Evolutionary conservation across 2,329 filamentous ascomycete genomes (phyloP).

Genomic region (Alternaria conjuncta): DNA sequence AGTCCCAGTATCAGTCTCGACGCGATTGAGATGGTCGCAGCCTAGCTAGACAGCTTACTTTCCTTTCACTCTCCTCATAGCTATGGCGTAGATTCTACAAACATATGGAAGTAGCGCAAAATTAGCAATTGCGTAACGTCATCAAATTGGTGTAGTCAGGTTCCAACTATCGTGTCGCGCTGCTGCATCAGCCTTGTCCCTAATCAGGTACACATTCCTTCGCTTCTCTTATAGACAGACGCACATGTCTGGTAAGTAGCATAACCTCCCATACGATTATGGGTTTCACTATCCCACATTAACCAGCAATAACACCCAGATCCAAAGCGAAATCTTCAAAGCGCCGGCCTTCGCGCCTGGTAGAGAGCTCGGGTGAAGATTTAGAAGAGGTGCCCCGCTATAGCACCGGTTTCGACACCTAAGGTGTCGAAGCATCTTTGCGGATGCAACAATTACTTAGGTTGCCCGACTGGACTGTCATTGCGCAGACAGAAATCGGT

Average conservation of each 20-base stretch:
- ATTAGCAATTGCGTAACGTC: background rate
- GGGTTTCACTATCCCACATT: background rate
- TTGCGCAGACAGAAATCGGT: background rate
- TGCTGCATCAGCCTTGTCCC: background rate
- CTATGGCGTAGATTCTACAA: too few relatives aligned
- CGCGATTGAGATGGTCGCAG: constrained; percentile 25
- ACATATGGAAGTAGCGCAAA: background rate
- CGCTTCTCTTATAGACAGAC: background rate
- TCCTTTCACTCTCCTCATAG: too few relatives aligned
- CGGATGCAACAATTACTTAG: background rate
- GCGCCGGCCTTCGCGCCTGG: background rate
- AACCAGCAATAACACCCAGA: background rate
- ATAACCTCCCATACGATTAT: too few relatives aligned
- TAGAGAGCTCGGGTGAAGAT: background rate
- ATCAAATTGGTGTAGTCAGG: background rate
- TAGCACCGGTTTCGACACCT: background rate
- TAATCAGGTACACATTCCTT: background rate
- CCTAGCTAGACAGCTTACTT: constrained; percentile 4
- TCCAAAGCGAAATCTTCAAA: background rate
- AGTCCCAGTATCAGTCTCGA: constrained; percentile 29
- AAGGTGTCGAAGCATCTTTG: background rate
- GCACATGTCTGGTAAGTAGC: background rate
- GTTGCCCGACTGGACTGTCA: background rate
- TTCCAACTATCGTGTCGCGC: background rate
- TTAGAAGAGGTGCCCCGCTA: background rate